A percentile compares a stretch with the other conserved stretches of the same genome.
These are phyloP conservation scores for Excoecaria agallocha DNA, from an alignment of 345 rosid species.

Conservation along the genomic window DNA sequence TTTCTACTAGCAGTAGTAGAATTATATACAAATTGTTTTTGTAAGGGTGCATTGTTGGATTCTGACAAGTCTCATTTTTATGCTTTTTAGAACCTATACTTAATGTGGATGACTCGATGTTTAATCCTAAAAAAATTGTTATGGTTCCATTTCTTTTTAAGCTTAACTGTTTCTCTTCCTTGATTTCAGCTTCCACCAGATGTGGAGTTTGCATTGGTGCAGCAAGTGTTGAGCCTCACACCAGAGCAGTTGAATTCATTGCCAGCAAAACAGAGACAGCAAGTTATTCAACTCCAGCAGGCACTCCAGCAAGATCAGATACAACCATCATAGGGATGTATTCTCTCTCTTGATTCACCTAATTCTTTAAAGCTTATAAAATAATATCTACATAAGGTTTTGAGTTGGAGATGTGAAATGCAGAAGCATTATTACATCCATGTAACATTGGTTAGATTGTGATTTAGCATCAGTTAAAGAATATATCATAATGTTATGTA, in stretches of 20 bases:
- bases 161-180: slow-evolving; percentile 18
- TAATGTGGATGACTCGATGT: not conserved
- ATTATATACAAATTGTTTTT: not conserved
- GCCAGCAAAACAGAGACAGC: slow-evolving; percentile 80
- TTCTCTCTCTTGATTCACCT: slow-evolving; percentile 10
- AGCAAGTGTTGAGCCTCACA: slow-evolving; percentile 82
- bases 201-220: slow-evolving; percentile 68
- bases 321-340: slow-evolving; percentile 44
- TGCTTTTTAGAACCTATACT: too few species aligned
- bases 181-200: slow-evolving; percentile 46
- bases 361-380: slow-evolving; percentile 24
- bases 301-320: slow-evolving; percentile 58
- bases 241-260: slow-evolving; percentile 78
- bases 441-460: slow-evolving; percentile 19
- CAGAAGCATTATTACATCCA: not conserved
- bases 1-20: not conserved
- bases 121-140: not conserved
- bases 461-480: slow-evolving; percentile 12
- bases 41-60: not conserved
- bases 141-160: not conserved
- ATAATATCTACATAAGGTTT: slow-evolving; percentile 11
- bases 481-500: too few species aligned
- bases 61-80: not conserved
- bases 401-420: slow-evolving; percentile 10
- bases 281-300: slow-evolving; percentile 83